Conservation (phyloP, 768 basidiomycete genomes). For the Flagelloscypha sp. region DNA sequence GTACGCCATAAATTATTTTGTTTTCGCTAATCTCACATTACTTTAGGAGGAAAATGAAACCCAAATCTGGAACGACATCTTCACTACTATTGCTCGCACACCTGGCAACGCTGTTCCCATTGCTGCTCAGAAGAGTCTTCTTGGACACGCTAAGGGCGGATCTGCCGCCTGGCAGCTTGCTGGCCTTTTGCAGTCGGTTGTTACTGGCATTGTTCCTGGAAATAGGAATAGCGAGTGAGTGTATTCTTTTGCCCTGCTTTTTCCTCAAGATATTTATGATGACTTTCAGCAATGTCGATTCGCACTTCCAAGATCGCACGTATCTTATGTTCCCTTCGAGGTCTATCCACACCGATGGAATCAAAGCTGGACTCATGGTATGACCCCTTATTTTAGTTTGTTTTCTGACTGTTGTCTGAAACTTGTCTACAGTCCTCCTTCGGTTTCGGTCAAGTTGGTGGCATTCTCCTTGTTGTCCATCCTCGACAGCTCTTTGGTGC, state of each 20-base stretch:
- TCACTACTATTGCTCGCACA: constrained; percentile 81
- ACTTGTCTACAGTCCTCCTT: constrained; percentile 64
- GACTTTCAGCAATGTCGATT: constrained; percentile 75
- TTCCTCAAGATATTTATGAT: constrained; percentile 2
- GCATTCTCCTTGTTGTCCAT: constrained; percentile 79
- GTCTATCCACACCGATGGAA: constrained; percentile 89
- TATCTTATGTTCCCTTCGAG: constrained; percentile 97
- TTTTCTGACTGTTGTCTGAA: constrained; percentile 8
- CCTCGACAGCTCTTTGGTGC: constrained; percentile 87
- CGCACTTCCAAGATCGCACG: constrained; percentile 80
- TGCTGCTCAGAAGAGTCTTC: constrained; percentile 94
- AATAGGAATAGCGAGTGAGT: constrained; percentile 95
- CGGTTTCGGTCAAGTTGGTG: constrained; percentile 98
- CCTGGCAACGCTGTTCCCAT: constrained; percentile 96
- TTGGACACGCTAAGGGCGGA: constrained; percentile 97
- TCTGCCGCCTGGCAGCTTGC: constrained; percentile 98
- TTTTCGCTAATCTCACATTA: constrained; percentile 7
- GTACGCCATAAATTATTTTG: constrained; percentile 24
- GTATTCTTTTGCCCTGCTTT: background rate
- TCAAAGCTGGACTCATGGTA: constrained; percentile 83
- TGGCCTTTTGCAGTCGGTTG: constrained; percentile 81
- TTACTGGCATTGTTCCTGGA: constrained; percentile 83
- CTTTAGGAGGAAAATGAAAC: constrained; percentile 92
- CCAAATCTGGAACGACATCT: constrained; percentile 91
- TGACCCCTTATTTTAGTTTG: constrained; percentile 13